Percentiles rank a stretch among this genome's conserved stretches.
Conservation (phyloP, 108 stramenopile genomes). For the Nitzschia sp. region DNA sequence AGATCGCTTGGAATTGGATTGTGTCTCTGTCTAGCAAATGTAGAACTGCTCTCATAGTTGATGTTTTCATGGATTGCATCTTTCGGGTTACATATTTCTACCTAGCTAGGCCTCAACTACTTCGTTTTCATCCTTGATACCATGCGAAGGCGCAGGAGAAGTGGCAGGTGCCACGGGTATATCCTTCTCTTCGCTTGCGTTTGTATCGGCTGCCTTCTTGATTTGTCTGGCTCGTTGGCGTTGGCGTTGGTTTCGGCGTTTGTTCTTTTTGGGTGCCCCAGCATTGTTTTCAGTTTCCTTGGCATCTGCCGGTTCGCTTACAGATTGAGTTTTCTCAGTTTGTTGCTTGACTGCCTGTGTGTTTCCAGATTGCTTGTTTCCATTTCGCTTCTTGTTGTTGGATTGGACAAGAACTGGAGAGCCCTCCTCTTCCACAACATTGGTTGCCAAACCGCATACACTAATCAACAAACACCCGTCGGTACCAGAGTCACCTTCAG, state of each 20-base stretch:
- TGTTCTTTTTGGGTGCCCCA: background rate
- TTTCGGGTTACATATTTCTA: no score
- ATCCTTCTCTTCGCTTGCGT: background rate
- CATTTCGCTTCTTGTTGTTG: no score
- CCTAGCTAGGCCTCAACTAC: no score
- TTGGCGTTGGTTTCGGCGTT: background rate
- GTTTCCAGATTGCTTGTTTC: no score
- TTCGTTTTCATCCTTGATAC: no score
- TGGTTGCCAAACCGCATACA: conserved; percentile 71
- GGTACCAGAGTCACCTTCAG: conserved; percentile 55
- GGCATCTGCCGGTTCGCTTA: no score
- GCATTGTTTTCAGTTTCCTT: no score
- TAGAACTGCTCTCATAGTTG: background rate
- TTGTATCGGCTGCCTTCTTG: background rate
- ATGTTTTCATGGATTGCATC: background rate
- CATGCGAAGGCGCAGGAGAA: no score
- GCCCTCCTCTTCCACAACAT: conserved; percentile 69
- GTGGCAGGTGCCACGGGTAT: no score
- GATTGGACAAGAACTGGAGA: conserved; percentile 50
- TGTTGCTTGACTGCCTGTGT: no score
- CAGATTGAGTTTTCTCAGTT: no score
- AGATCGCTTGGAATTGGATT: background rate
- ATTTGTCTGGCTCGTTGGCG: background rate
- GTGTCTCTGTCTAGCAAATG: background rate
- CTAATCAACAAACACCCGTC: conserved; percentile 69